Percentiles rank a stretch among this genome's conserved stretches.
Conservation (phyloP, 2,329 filamentous ascomycete species). For the Colletotrichum sp. region DNA sequence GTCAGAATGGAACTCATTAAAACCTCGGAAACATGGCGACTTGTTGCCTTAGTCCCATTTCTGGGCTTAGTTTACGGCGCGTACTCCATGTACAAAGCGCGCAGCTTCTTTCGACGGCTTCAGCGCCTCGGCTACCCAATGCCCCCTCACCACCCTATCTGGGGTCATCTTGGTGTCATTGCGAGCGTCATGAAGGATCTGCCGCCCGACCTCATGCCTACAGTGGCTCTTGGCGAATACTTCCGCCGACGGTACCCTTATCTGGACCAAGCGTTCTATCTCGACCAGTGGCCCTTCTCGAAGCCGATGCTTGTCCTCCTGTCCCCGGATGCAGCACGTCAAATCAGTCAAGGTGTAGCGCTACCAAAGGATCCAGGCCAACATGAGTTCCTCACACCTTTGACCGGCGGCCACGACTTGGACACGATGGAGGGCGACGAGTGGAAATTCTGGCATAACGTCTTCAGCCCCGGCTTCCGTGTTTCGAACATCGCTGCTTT, state of each 20-base stretch:
- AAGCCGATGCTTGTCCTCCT: neutral
- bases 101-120: neutral
- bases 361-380: constrained; percentile 18
- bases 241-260: neutral
- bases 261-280: neutral
- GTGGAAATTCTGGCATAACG: constrained; percentile 32
- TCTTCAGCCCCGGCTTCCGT: constrained; percentile 41
- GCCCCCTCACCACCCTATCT: neutral
- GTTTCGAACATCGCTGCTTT: constrained; percentile 36
- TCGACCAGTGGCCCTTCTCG: neutral
- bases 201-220: neutral
- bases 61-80: neutral
- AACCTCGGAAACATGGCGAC: neutral
- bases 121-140: neutral
- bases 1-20: neutral
- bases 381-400: constrained; percentile 34
- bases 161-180: neutral
- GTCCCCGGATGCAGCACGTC: neutral
- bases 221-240: neutral
- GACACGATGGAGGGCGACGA: constrained; percentile 32
- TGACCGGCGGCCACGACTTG: constrained; percentile 36
- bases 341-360: constrained; percentile 25
- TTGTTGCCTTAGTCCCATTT: neutral
- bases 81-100: neutral
- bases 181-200: neutral